Base-by-base conservation (phyloP, 257 asterid species). In the Plectranthus barbatus region DNA sequence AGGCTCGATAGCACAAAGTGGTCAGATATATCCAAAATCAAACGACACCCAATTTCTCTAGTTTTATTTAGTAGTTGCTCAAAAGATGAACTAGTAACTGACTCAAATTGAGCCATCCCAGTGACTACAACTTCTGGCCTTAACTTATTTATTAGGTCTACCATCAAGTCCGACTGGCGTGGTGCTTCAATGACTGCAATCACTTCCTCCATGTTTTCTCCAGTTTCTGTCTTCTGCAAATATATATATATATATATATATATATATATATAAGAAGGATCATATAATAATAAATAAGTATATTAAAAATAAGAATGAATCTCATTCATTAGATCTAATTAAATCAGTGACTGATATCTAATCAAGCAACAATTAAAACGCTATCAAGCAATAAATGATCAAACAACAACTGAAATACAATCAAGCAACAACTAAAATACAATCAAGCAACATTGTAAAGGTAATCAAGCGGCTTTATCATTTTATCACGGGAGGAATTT, bases 1-100 rank as follows among this genome's bases (percentile, higher is more conserved):
- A 90, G 90, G 67, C 99, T 93, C 69, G 99, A 93, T 62, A 93
- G 84, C 83, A 90, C 97, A 80, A 93, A 84, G 75, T 88, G 95
- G 78, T 92, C 98, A 23, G 98, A 92, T 72, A 92, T 83, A 72
- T 92, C 98, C 67, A 92, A 62, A 56, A 92, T 79, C 79, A 92
- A 72, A 2, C 88, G 91, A 61, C 89, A 82, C 60, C 95, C 95
- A 56, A 84, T 89, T 77, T 83, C 93, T 76, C 80, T 71, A n/a
- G 98, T 92, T 56, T 75, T 68, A 45, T 79, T 84, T 33, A 93
- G 74, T 51, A 93, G 94, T 69, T 79, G 91, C 76, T 90, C 95
- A 76, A 93, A 90, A 34, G 94, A 80, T 50, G 96, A 79, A 72
- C 88, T 82, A 15, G 99, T 90, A 73, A 90, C 95, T 0, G 96